These are phyloP conservation scores for Asclepias syriaca DNA, from an alignment of 257 asterid species.

Conservation along the genomic window DNA sequence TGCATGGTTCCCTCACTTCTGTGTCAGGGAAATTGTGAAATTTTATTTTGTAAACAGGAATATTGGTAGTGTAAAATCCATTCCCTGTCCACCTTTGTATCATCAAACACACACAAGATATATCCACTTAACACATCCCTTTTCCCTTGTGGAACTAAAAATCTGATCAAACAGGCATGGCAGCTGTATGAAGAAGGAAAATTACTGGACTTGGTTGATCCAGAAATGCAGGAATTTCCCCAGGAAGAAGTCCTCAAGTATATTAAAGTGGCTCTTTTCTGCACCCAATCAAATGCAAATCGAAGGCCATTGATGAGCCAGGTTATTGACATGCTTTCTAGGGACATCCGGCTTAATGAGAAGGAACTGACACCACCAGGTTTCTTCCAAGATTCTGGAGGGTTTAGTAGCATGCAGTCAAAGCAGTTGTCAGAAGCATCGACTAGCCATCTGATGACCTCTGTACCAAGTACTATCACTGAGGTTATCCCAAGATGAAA, in stretches of 20 bases:
- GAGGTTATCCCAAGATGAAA: constrained; percentile 63
- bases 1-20: too few relatives aligned
- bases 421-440: constrained; percentile 53
- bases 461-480: constrained; percentile 47
- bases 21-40: too few relatives aligned
- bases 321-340: constrained; percentile 71
- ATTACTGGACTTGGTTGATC: constrained; percentile 68
- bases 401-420: constrained; percentile 18
- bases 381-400: constrained; percentile 49
- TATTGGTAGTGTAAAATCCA: not conserved
- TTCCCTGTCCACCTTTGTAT: too few relatives aligned
- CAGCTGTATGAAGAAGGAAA: constrained; percentile 57
- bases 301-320: constrained; percentile 94
- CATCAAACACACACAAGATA: not conserved
- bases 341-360: constrained; percentile 64
- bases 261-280: constrained; percentile 82
- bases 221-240: constrained; percentile 55
- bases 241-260: constrained; percentile 54
- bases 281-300: constrained; percentile 72
- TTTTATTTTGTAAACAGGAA: not conserved
- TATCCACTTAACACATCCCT: too few relatives aligned
- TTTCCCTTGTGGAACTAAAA: not conserved
- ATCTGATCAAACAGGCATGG: constrained; percentile 58
- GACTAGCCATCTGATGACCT: constrained; percentile 50
- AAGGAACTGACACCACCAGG: constrained; percentile 78